Evolutionary conservation across 768 basidiomycete species (phyloP).

Genomic region (Leccinum subtestaceum): DNA sequence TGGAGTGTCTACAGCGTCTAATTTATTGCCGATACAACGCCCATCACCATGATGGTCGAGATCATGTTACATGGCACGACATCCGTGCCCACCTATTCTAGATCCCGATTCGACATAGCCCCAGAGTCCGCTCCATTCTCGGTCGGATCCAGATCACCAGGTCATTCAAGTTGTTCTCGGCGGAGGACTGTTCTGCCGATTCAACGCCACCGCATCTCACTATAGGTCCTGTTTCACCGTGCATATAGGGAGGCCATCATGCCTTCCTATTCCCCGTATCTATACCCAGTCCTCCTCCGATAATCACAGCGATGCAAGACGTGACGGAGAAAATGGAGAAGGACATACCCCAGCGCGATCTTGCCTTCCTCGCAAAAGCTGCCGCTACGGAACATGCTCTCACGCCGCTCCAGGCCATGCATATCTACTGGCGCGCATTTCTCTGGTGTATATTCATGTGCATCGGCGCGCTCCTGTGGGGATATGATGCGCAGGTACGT

Average conservation of each 20-base stretch:
- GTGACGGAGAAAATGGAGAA: slow-evolving; percentile 13
- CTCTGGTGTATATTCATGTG: slow-evolving; percentile 27
- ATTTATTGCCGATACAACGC: not conserved
- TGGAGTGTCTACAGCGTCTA: not conserved
- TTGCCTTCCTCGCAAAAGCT: slow-evolving; percentile 21
- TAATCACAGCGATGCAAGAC: not conserved
- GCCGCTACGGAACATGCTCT: slow-evolving; percentile 23
- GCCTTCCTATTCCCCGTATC: not conserved
- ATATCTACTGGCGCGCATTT: slow-evolving; percentile 24
- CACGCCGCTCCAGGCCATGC: slow-evolving; percentile 19
- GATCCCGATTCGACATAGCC: not conserved
- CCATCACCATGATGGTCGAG: not conserved
- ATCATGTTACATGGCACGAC: not conserved
- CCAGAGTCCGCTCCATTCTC: not conserved
- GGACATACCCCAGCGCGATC: slow-evolving; percentile 1
- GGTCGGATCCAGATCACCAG: no score
- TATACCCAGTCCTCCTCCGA: not conserved
- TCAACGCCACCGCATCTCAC: not conserved
- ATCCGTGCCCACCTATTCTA: not conserved
- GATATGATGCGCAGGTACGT: slow-evolving; percentile 25
- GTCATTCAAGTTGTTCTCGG: not conserved
- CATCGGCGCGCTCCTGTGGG: slow-evolving; percentile 25
- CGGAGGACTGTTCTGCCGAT: not conserved
- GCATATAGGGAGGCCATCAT: not conserved
- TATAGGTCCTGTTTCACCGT: not conserved